Percentiles rank a stretch among this genome's conserved stretches.
These are phyloP conservation scores for Ilex asprella DNA, from an alignment of 257 asterid genomes.

Conservation along the genomic window DNA sequence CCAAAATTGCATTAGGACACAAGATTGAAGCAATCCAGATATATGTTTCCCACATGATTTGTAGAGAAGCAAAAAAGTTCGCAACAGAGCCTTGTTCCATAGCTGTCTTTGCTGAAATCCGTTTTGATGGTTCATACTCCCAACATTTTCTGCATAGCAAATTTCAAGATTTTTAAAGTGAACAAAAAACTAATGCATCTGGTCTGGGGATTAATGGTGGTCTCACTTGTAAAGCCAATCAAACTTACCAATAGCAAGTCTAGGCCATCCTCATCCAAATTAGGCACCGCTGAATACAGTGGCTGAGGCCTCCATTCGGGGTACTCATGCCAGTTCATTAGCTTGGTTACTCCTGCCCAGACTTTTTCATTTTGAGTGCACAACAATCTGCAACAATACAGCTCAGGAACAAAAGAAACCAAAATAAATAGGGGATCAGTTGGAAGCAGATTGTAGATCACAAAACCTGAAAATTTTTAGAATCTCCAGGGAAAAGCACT, in stretches of 20 bases:
- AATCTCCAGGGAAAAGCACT: slow-evolving; percentile 83
- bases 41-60: too few species aligned
- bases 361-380: slow-evolving; percentile 86
- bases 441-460: too few species aligned
- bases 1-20: too few species aligned
- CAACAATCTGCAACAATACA: slow-evolving; percentile 59
- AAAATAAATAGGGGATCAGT: too few species aligned
- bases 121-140: slow-evolving; percentile 77
- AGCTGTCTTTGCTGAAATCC: slow-evolving; percentile 97
- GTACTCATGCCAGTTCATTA: slow-evolving; percentile 94
- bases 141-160: slow-evolving; percentile 77
- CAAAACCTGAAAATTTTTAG: too few species aligned
- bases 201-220: too few species aligned
- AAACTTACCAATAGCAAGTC: slow-evolving; percentile 63
- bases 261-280: slow-evolving; percentile 70
- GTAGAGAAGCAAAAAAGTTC: too few species aligned
- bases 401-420: too few species aligned
- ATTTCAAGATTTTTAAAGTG: too few species aligned
- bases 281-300: slow-evolving; percentile 63
- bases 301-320: slow-evolving; percentile 92
- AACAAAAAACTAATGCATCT: too few species aligned
- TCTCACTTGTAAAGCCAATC: too few species aligned
- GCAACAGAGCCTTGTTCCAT: slow-evolving; percentile 34
- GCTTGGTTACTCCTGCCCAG: slow-evolving; percentile 92
- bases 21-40: too few species aligned